phyloP scores from a whole-genome alignment of 2,329 filamentous ascomycete genomes.

The Furcasterigmium sp. region DNA sequence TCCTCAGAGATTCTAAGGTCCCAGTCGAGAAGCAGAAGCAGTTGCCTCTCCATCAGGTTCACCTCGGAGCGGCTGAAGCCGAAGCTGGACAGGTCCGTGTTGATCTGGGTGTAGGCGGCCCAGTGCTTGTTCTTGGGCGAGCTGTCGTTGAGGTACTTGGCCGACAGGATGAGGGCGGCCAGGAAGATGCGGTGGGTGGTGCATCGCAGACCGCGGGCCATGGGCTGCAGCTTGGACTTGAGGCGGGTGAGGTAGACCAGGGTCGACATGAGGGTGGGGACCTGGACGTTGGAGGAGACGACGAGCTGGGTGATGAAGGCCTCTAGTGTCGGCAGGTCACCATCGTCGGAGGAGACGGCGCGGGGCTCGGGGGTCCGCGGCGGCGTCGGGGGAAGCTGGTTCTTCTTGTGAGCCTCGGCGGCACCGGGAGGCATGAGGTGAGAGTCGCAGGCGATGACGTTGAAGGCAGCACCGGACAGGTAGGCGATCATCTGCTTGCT shows the following conservation, averaged over 20 bases:
- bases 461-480: conserved; percentile 66
- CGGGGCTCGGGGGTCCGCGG: conserved; percentile 42
- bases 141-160: conserved; percentile 98
- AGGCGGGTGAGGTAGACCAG: conserved; percentile 88
- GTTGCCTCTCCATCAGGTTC: conserved; percentile 98
- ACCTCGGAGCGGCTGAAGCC: conserved; percentile 94
- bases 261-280: conserved; percentile 94
- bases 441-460: conserved; percentile 76
- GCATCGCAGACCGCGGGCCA: conserved; percentile 93
- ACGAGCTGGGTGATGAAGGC: conserved; percentile 90
- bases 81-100: conserved; percentile 59
- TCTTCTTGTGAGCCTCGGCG: conserved; percentile 27
- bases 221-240: conserved; percentile 78
- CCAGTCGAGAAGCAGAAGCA: conserved; percentile 92
- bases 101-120: conserved; percentile 86
- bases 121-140: conserved; percentile 99
- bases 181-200: conserved; percentile 98
- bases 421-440: conserved; percentile 42
- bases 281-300: conserved; percentile 90
- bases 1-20: conserved; percentile 80
- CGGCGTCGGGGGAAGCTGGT: conserved; percentile 40
- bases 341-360: conserved; percentile 40
- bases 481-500: conserved; percentile 72
- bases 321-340: conserved; percentile 71
- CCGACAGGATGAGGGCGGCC: conserved; percentile 75